Evolutionary conservation across 148 eudicot genomes (phyloP).

Genomic region (Pharnaceum exiguum): DNA sequence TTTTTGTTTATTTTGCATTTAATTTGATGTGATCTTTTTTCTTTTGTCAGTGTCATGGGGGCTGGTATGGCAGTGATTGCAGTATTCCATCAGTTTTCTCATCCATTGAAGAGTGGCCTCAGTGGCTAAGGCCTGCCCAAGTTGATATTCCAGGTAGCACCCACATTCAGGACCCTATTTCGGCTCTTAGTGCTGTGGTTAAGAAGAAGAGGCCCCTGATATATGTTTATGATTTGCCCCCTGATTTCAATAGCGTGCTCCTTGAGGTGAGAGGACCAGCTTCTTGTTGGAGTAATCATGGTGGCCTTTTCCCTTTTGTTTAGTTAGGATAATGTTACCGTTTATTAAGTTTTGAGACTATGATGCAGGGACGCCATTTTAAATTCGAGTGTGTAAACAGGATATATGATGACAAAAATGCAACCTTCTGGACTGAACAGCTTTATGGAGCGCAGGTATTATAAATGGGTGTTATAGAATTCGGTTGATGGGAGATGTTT

Average conservation of each 20-base stretch:
- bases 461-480: not conserved
- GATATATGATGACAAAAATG: conserved; percentile 68
- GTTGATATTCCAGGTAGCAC: conserved; percentile 47
- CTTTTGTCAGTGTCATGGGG: conserved; percentile 60
- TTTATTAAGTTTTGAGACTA: conserved; percentile 16
- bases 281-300: too few species aligned
- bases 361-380: conserved; percentile 85
- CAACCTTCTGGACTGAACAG: conserved; percentile 80
- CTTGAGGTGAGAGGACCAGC: conserved; percentile 63
- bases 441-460: conserved; percentile 99
- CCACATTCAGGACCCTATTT: conserved; percentile 27
- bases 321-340: not conserved
- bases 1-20: not conserved
- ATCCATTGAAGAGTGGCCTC: conserved; percentile 72
- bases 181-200: conserved; percentile 53
- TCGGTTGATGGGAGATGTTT: not conserved
- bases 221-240: conserved; percentile 91
- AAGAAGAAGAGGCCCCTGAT: conserved; percentile 86
- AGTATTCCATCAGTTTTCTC: conserved; percentile 79
- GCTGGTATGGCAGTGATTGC: conserved; percentile 97
- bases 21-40: conserved; percentile 10
- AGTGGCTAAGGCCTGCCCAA: conserved; percentile 84
- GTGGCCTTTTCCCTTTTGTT: too few species aligned
- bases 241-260: conserved; percentile 76
- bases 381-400: conserved; percentile 83